Conservation (phyloP, 257 asterid genomes). For the Rhazya stricta region DNA sequence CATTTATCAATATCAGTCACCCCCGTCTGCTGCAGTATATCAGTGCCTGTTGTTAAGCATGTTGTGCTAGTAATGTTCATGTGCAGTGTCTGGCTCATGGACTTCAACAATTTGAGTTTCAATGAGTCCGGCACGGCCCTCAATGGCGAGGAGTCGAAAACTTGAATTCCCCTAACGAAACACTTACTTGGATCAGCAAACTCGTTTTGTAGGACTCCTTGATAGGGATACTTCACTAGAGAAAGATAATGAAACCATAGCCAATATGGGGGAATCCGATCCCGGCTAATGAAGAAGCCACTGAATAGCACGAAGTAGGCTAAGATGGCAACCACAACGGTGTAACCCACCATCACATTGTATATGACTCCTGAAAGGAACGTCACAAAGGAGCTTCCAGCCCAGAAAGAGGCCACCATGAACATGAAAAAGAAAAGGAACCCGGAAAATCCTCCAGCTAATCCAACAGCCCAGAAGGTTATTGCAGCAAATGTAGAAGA, state of each 20-base stretch:
- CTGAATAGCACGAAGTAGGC: constrained; percentile 40
- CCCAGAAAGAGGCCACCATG: constrained; percentile 39
- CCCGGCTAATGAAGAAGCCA: constrained; percentile 35
- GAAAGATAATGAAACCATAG: constrained; percentile 42
- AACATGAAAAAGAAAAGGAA: constrained; percentile 33
- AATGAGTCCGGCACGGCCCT: constrained; percentile 22
- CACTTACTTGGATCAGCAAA: constrained; percentile 31
- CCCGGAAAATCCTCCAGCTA: constrained; percentile 37
- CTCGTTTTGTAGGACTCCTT: constrained; percentile 39
- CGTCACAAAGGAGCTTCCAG: constrained; percentile 41
- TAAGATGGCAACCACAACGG: constrained; percentile 32
- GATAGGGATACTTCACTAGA: constrained; percentile 38
- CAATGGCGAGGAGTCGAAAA: constrained; percentile 34
- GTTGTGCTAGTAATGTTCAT: constrained; percentile 31
- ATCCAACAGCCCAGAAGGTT: constrained; percentile 40
- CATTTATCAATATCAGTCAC: constrained; percentile 32
- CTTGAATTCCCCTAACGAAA: constrained; percentile 33
- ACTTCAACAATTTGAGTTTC: constrained; percentile 30
- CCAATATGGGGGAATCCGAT: constrained; percentile 37
- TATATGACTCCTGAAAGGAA: constrained; percentile 38
- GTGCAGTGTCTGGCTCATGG: constrained; percentile 31
- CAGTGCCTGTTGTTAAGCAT: constrained; percentile 33
- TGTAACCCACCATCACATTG: constrained; percentile 38
- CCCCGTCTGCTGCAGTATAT: constrained; percentile 35
- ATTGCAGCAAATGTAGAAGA: constrained; percentile 24